phyloP scores from a whole-genome alignment of 805 yeast species.

The Tanozyma kutaoensis region DNA sequence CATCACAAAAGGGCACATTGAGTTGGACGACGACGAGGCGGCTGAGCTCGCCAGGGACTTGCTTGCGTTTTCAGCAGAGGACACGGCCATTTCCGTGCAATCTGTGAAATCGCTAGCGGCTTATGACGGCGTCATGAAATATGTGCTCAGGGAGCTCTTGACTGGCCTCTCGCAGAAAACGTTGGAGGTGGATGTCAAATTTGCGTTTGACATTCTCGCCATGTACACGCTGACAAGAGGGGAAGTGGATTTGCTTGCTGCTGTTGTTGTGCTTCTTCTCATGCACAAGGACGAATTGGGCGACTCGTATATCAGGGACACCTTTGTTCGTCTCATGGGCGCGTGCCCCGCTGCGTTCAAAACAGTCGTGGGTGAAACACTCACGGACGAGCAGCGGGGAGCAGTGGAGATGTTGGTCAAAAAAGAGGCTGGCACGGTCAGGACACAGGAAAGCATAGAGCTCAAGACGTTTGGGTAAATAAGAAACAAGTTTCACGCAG shows the following conservation, averaged over 20 bases:
- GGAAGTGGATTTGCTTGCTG: constrained; percentile 14
- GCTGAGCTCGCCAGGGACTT: constrained; percentile 10
- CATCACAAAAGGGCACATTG: constrained; percentile 20
- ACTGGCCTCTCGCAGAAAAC: constrained; percentile 6
- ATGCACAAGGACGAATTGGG: constrained; percentile 9
- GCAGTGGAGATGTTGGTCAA: neutral
- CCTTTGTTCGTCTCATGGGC: constrained; percentile 33
- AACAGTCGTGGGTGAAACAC: constrained; percentile 20
- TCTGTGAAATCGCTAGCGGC: constrained; percentile 43
- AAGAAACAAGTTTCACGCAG: too few species aligned
- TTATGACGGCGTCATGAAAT: constrained; percentile 18
- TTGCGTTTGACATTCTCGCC: constrained; percentile 36
- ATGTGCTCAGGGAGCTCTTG: constrained; percentile 33
- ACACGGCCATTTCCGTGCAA: constrained; percentile 28
- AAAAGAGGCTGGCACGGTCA: neutral
- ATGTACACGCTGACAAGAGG: constrained; percentile 23
- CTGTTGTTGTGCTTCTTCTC: constrained; percentile 26
- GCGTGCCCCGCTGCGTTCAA: constrained; percentile 37
- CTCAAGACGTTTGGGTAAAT: constrained; percentile 28
- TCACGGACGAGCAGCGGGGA: constrained; percentile 22
- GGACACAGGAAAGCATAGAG: neutral
- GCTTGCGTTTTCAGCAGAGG: constrained; percentile 10
- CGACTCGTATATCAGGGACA: constrained; percentile 29
- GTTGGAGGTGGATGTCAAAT: constrained; percentile 12
- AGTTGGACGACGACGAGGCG: constrained; percentile 12